Evolutionary conservation across 2,329 filamentous ascomycete genomes (phyloP), one percentile per base, ranked within the genome.

Genomic region (Aotearoamyces nothofagi): DNA sequence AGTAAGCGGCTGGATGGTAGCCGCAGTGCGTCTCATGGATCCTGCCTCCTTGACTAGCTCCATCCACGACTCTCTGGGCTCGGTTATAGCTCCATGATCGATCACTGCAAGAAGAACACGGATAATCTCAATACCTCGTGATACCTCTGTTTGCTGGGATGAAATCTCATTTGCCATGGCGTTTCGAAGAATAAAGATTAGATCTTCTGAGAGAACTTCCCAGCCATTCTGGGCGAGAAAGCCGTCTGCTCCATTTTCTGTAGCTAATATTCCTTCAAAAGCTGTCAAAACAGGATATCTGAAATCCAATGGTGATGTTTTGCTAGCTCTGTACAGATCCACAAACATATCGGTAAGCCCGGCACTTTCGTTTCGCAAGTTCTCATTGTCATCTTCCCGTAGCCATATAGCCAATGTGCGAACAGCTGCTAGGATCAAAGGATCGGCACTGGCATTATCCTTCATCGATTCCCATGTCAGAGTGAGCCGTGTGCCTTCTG

Each of bases 331-430:
- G 45, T 78, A 79, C 1, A 79, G 52, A 9, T 74, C 69, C 29
- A 76, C 44, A 17, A 78, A 56, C 57, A 79, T 64, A 38, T 79
- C 75, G 34, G 60, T 61, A 27, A 79, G 49, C 0, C 69, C 71
- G 0, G 61, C 58, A 8, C 38, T 42, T 30, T 52, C 49, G 28
- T 41, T 61, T 8, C 70, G 55, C 22, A 78, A 43, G 5, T 54
- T 50, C 9, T 70, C 63, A 22, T 69, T 70, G 22, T 78, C 73
- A 32, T 80, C 74, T 36, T 80, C 75, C 5, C 69, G 58, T n/a
- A 79, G 53, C 76, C 76, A 80, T 11, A 78, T 58, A 1, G 70
- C 62, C 16, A 79, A 43, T 0, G 66, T 54, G 24, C 69, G 55
- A 13, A 78, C 49, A 0, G 66, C 62, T 3, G 73, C 63, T 2